Percentiles rank a stretch among this genome's conserved stretches.
Conservation (phyloP, 129 eudicot species). For the Ambrosia artemisiifolia region DNA sequence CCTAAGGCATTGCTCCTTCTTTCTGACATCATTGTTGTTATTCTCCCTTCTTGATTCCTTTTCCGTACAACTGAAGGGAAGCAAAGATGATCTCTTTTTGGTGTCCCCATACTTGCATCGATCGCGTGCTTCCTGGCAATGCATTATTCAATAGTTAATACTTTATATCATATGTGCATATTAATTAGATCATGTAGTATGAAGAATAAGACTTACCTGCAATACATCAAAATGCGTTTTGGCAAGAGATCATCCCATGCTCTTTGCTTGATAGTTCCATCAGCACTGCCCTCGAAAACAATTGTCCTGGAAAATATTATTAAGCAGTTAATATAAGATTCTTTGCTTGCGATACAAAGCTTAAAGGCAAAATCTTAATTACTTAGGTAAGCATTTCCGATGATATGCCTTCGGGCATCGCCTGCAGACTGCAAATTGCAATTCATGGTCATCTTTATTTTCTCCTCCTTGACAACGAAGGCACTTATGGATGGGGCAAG, state of each 20-base stretch:
- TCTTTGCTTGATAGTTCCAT: slow-evolving; percentile 39
- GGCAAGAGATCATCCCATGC: slow-evolving; percentile 77
- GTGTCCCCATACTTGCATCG: slow-evolving; percentile 47
- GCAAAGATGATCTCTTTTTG: slow-evolving; percentile 57
- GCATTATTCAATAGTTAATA: slow-evolving; percentile 15
- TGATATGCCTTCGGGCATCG: slow-evolving; percentile 92
- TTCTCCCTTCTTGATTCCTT: slow-evolving; percentile 31
- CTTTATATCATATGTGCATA: background rate
- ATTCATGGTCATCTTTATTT: slow-evolving; percentile 37
- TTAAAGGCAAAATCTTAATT: background rate
- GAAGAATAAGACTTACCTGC: slow-evolving; percentile 51
- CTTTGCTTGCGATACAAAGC: background rate
- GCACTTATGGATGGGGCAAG: slow-evolving; percentile 80
- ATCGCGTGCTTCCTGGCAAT: slow-evolving; percentile 72
- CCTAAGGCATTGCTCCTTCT: slow-evolving; percentile 44
- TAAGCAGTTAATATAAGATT: background rate
- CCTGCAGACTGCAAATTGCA: slow-evolving; percentile 83
- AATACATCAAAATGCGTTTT: slow-evolving; percentile 72
- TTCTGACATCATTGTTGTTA: slow-evolving; percentile 10
- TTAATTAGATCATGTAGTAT: background rate
- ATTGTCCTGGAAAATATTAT: slow-evolving; percentile 39
- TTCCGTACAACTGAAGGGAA: slow-evolving; percentile 44
- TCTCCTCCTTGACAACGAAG: slow-evolving; percentile 52
- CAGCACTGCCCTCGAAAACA: slow-evolving; percentile 36
- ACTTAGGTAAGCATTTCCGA: slow-evolving; percentile 86